Evolutionary conservation across 768 basidiomycete species (phyloP).

Genomic region (Leccinum barrowsii): DNA sequence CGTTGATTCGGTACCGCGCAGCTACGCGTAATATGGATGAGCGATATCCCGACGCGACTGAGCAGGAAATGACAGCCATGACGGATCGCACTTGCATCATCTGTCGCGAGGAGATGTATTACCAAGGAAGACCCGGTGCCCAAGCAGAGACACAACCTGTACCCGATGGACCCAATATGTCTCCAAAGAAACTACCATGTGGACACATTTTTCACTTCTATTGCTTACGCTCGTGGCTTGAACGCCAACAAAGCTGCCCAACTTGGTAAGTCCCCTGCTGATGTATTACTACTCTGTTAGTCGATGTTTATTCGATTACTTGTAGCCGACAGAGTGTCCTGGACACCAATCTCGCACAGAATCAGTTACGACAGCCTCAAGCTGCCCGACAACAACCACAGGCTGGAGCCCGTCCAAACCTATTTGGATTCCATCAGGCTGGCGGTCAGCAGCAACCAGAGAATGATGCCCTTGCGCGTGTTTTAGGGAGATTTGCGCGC

Average conservation of each 20-base stretch:
- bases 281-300: neutral
- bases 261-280: constrained; percentile 69
- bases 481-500: constrained; percentile 53
- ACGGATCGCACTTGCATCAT: constrained; percentile 95
- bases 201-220: constrained; percentile 98
- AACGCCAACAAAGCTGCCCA: constrained; percentile 97
- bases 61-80: constrained; percentile 76
- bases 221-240: constrained; percentile 95
- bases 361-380: constrained; percentile 31
- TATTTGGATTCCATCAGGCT: constrained; percentile 26
- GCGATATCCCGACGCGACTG: constrained; percentile 88
- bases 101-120: constrained; percentile 92
- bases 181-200: constrained; percentile 94
- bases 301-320: constrained; percentile 3
- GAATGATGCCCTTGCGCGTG: constrained; percentile 36
- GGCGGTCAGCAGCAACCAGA: constrained; percentile 34
- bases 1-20: constrained; percentile 86
- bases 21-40: constrained; percentile 97
- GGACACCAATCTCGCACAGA: constrained; percentile 39
- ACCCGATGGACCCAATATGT: constrained; percentile 81
- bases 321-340: constrained; percentile 73
- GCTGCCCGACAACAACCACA: constrained; percentile 25
- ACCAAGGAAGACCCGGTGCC: constrained; percentile 30
- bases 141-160: constrained; percentile 20
- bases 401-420: constrained; percentile 30